A percentile compares a stretch with the other conserved stretches of the same genome.
Evolutionary conservation across 495 filamentous ascomycete species (phyloP).

Genomic region (Elaphomyces granulatus): DNA sequence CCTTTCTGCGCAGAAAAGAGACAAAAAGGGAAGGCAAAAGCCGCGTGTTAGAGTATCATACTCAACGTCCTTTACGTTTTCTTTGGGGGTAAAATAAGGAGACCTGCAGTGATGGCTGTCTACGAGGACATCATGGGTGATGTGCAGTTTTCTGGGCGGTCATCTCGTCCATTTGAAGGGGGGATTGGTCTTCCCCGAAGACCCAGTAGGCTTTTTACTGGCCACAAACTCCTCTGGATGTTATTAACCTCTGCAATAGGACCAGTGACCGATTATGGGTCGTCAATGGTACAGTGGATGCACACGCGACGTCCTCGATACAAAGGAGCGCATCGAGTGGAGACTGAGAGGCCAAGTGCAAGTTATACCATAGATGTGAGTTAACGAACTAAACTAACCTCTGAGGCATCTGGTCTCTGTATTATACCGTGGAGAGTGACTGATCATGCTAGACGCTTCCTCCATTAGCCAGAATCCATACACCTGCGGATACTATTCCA

Average conservation of each 20-base stretch:
- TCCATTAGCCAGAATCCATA: conserved; percentile 54
- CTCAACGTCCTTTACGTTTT: no score
- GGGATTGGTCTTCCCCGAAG: conserved; percentile 27
- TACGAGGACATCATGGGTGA: conserved; percentile 31
- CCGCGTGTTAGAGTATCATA: no score
- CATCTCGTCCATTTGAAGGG: conserved; percentile 24
- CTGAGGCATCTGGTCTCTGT: background rate
- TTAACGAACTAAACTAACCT: no score
- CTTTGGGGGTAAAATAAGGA: no score
- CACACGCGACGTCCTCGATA: conserved; percentile 65
- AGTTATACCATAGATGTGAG: conserved; percentile 84
- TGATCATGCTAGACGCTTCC: conserved; percentile 57
- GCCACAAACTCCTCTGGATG: background rate
- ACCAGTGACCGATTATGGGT: conserved; percentile 89
- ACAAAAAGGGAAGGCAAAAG: no score
- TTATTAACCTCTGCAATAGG: conserved; percentile 13
- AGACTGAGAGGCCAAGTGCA: conserved; percentile 68
- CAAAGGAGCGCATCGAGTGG: conserved; percentile 48
- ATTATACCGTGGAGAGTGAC: background rate
- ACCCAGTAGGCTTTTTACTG: conserved; percentile 22
- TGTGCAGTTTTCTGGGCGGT: conserved; percentile 18
- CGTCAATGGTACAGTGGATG: conserved; percentile 88
- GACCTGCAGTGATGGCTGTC: conserved; percentile 22
- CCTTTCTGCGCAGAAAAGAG: no score
- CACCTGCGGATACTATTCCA: conserved; percentile 70